Conservation (phyloP, 352 stramenopile genomes). For the Globisporangium splendens region DNA sequence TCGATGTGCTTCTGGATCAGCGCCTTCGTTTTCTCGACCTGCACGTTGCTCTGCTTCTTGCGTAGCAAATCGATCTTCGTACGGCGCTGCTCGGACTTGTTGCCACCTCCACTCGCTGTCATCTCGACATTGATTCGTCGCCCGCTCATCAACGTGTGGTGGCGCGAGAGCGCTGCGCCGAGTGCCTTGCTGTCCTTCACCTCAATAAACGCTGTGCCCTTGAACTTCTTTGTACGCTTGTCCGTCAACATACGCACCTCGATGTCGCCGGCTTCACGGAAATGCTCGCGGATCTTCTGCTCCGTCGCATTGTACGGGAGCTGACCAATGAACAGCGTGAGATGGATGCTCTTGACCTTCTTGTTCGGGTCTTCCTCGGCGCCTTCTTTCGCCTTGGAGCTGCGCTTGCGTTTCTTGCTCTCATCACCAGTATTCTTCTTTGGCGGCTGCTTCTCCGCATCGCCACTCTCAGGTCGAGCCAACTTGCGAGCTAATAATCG, state of each 20-base stretch:
- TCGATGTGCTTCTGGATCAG: slow-evolving; percentile 82
- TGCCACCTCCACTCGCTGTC: slow-evolving; percentile 75
- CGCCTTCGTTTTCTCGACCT: slow-evolving; percentile 80
- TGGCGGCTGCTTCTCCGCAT: slow-evolving; percentile 14
- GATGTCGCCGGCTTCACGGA: slow-evolving; percentile 71
- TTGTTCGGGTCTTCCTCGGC: slow-evolving; percentile 23
- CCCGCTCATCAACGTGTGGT: slow-evolving; percentile 76
- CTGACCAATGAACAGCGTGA: slow-evolving; percentile 84
- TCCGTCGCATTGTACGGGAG: slow-evolving; percentile 76
- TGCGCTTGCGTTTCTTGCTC: slow-evolving; percentile 55
- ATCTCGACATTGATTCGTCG: slow-evolving; percentile 88
- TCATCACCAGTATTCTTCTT: slow-evolving; percentile 20
- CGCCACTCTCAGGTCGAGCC: slow-evolving; percentile 22
- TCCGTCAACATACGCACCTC: slow-evolving; percentile 79
- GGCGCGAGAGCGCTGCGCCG: slow-evolving; percentile 66
- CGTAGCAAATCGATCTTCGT: slow-evolving; percentile 66
- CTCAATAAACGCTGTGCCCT: slow-evolving; percentile 84
- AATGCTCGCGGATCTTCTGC: slow-evolving; percentile 60
- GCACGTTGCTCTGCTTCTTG: slow-evolving; percentile 81
- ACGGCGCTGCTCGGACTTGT: slow-evolving; percentile 73
- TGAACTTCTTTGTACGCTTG: slow-evolving; percentile 81
- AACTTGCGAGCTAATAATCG: slow-evolving; percentile 46
- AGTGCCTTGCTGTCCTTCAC: slow-evolving; percentile 81
- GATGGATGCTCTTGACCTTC: slow-evolving; percentile 72
- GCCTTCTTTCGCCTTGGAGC: slow-evolving; percentile 7